These are phyloP conservation scores for Sechiopsis laciniata DNA, from an alignment of 306 rosid genomes.

Conservation along the genomic window DNA sequence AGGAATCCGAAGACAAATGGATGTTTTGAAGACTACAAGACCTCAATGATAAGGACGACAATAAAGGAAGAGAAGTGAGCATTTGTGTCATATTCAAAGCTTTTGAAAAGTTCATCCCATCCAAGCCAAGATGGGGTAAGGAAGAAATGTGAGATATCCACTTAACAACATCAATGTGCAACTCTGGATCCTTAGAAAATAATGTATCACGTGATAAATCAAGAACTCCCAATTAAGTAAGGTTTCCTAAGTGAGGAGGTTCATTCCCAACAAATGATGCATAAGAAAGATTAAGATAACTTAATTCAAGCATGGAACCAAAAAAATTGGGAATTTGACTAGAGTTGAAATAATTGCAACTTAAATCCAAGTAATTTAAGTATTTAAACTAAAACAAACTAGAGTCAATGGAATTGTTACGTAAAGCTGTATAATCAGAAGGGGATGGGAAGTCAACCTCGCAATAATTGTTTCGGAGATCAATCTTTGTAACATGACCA, in stretches of 20 bases:
- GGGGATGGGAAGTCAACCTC: too few relatives aligned
- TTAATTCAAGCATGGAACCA: not conserved
- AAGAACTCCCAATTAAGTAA: not conserved
- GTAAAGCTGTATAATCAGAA: too few relatives aligned
- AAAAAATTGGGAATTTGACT: not conserved
- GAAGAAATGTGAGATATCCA: slow-evolving; percentile 31
- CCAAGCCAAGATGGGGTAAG: slow-evolving; percentile 21
- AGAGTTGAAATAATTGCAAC: not conserved
- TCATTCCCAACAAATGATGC: not conserved
- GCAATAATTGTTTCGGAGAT: not conserved
- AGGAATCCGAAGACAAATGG: too few relatives aligned
- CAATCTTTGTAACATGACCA: slow-evolving; percentile 4
- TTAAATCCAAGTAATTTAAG: too few relatives aligned
- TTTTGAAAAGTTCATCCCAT: slow-evolving; percentile 19
- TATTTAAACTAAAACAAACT: not conserved
- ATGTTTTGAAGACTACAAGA: not conserved
- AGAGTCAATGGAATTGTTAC: too few relatives aligned
- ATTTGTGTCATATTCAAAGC: slow-evolving; percentile 16
- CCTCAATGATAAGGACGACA: slow-evolving; percentile 15
- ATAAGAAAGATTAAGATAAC: not conserved
- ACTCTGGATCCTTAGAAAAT: too few relatives aligned
- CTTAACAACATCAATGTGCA: too few relatives aligned
- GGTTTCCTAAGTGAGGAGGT: not conserved
- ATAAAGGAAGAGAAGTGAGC: slow-evolving; percentile 25
- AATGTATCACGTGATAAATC: too few relatives aligned